A percentile compares a stretch with the other conserved stretches of the same genome.
Conservation (phyloP, 768 basidiomycete species). For the Dendrothele bispora region DNA sequence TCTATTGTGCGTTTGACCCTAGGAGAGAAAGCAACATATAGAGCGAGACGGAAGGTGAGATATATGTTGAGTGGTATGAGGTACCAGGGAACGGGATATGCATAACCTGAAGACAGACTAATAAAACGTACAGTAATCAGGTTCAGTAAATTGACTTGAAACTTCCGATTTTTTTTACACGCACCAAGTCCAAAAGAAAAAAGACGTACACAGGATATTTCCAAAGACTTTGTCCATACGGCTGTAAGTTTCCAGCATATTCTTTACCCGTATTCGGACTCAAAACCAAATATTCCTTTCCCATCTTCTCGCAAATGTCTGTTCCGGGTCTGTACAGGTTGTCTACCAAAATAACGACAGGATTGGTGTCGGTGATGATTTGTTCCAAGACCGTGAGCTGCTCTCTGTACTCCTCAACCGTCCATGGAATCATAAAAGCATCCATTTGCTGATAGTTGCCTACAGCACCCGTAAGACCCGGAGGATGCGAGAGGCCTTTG, state of each 20-base stretch:
- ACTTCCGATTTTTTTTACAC: neutral
- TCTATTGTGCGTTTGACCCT: no score
- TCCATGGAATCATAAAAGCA: no score
- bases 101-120: constrained; percentile 9
- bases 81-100: constrained; percentile 5
- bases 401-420: constrained; percentile 1
- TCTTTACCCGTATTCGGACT: constrained; percentile 2
- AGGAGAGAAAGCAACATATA: no score
- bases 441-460: no score
- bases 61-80: constrained; percentile 4
- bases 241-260: neutral
- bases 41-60: neutral
- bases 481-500: no score
- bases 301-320: constrained; percentile 5
- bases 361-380: constrained; percentile 3
- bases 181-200: neutral
- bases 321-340: neutral
- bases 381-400: neutral
- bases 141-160: neutral
- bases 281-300: constrained; percentile 3
- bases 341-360: constrained; percentile 2
- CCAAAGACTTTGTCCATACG: constrained; percentile 1
- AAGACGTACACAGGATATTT: constrained; percentile 9
- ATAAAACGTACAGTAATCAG: no score
- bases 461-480: no score